Base-by-base conservation (phyloP, 176 grass and related monocot species). In the Tillandsia leiboldiana region DNA sequence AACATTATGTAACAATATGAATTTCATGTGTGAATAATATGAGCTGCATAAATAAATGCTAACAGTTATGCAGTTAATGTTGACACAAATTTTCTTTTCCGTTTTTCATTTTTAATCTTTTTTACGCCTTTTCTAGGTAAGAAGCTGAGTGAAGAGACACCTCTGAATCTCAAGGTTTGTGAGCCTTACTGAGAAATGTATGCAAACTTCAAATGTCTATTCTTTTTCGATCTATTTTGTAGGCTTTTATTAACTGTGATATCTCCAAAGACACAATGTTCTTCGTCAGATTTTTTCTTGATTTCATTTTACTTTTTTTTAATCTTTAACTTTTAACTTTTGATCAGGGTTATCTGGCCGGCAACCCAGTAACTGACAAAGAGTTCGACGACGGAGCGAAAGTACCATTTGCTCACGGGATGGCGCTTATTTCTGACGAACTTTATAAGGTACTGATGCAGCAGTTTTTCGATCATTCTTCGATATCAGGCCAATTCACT, bases 391-490 rank as follows among this genome's bases (percentile, higher is more conserved):
- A 2, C 6, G 69, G 73, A 11, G 71, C 85, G 1, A 77, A 20
- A 71, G 29, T 80, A 65, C 82, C 78, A 42, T 91, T 84, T 79
- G 74, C 49, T 74, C 84, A 91, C 59, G 88, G 88, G 42, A 77
- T 87, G 78, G 88, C 79, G 28, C 33, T 91, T 50, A 87, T 91
- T 48, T 82, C 88, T 6, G 81, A 91, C 52, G 72, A 88, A 84
- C 74, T 69, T 11, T 89, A 67, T 56, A 61, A 93, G 90, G 90
- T 93, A 24, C 24, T 24, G 69, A 53, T 67, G 27, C 50, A 29
- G 71, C 61, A 26, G 14, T 48, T n/a, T 47, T 0, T 2, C 47
- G n/a, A 15, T 11, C 15, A 8, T 81, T 13, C 77, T 67, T 68
- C 14, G 18, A 65, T n/a, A 8, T 28, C 49, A 47, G 20, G 29